Percentiles rank a stretch among this genome's conserved stretches.
Evolutionary conservation across 2,329 filamentous ascomycete genomes (phyloP).

Genomic region (Colletotrichum tropicicola): DNA sequence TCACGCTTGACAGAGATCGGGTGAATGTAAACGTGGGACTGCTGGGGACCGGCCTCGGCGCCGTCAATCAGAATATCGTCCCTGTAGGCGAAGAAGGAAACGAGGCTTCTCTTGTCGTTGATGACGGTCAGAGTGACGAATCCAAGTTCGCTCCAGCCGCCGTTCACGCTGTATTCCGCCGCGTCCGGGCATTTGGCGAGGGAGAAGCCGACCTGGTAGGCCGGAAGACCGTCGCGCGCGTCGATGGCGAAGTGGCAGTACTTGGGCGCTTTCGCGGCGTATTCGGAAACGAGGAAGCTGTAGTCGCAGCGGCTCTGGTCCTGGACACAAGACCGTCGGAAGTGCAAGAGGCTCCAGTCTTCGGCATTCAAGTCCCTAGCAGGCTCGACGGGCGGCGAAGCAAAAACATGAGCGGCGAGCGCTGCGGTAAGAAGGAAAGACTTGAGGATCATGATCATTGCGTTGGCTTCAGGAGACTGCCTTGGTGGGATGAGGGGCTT

Average conservation of each 20-base stretch:
- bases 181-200: not conserved
- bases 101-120: not conserved
- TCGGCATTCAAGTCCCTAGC: not conserved
- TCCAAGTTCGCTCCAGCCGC: constrained; percentile 8
- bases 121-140: not conserved
- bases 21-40: not conserved
- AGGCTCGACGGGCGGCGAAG: not conserved
- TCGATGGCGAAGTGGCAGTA: constrained; percentile 10
- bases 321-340: not conserved
- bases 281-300: constrained; percentile 13
- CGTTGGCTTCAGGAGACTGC: not conserved
- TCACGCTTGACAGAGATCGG: not conserved
- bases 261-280: not conserved
- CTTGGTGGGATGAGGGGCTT: not conserved
- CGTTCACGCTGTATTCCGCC: not conserved
- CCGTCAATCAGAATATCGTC: not conserved
- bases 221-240: not conserved
- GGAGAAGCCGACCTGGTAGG: constrained; percentile 2
- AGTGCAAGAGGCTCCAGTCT: constrained; percentile 12
- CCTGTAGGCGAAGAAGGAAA: constrained; percentile 3
- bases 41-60: not conserved
- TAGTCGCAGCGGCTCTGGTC: constrained; percentile 16
- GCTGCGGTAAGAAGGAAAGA: not conserved
- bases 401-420: not conserved
- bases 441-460: not conserved